Base-by-base conservation (phyloP, 1,284 basidiomycete species). In the Kalmanozyma brasiliensis region DNA sequence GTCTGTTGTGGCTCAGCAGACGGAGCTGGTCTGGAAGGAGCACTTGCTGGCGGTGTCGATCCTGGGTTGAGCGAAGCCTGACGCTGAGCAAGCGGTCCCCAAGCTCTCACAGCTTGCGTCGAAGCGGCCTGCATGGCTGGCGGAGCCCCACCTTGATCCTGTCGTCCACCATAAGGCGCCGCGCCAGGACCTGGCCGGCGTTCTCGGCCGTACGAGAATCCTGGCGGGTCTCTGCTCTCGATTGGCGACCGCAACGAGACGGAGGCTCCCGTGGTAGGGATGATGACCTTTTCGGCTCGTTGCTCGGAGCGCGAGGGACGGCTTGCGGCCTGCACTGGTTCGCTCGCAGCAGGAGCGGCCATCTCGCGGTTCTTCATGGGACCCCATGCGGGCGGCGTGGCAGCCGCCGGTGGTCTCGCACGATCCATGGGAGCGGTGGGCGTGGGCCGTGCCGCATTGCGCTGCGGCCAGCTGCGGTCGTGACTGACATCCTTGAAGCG, bases 81-180 rank as follows among this genome's bases (percentile, higher is more conserved):
- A 49, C 75, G 44, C 52, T 75, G 43, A 58, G 78, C 79, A 13
- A 81, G 52, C 2, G 79, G 78, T 9, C 79, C 79, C 79, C 79
- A 81, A 20, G 68, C 63, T 29, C 68, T 49, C 9, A 30, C 68
- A 0, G 67, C 67, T n/a, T 61, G 57, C 1, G 56, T 34, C 4
- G 53, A 52, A 1, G 58, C 53, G 22, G 49, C 51, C 26, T 57
- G 53, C n/a, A 37, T 49, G 17, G 62, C 41, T 16, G 58, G 46
- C 2, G 57, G 38, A 23, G 35, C 32, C 7, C 42, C 43, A 14
- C 45, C 7, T n/a, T 49, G 44, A 5, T 70, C 67, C 8, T 57
- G 41, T 24, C 67, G 52, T 23, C 43, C 48, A n/a, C 55, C 49
- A 24, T 59, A 65, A 7, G 55, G 26, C 11, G 51, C 43, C 30